A percentile compares a stretch with the other conserved stretches of the same genome.
Conservation (phyloP, 768 basidiomycete genomes). For the Lentinus brumalis region DNA sequence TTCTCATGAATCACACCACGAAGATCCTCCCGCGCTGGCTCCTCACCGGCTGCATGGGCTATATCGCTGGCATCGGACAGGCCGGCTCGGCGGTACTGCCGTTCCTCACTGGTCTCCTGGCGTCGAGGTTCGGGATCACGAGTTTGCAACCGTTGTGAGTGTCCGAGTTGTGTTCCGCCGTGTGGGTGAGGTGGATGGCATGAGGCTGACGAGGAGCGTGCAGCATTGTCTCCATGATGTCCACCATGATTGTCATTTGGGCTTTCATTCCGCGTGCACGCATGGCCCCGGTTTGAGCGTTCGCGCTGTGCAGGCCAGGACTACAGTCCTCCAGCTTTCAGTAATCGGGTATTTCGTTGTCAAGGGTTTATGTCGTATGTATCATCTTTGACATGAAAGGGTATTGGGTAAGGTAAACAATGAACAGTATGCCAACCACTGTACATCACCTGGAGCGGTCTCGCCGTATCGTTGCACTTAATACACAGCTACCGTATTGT, state of each 20-base stretch:
- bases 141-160: conserved; percentile 65
- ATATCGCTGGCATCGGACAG: conserved; percentile 51
- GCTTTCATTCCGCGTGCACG: conserved; percentile 44
- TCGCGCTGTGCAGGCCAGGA: background rate
- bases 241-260: conserved; percentile 58
- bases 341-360: too few relatives aligned
- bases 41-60: conserved; percentile 51
- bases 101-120: conserved; percentile 71
- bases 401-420: too few relatives aligned
- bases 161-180: too few relatives aligned
- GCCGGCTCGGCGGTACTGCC: conserved; percentile 75
- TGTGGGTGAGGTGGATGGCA: too few relatives aligned
- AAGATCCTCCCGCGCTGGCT: conserved; percentile 73
- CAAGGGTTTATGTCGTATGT: too few relatives aligned
- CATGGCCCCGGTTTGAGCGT: conserved; percentile 5
- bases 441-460: too few relatives aligned
- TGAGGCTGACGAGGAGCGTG: background rate
- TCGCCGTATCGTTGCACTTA: too few relatives aligned
- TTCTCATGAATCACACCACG: conserved; percentile 68
- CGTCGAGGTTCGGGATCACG: conserved; percentile 60
- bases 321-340: too few relatives aligned
- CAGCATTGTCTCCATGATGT: conserved; percentile 66
- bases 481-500: too few relatives aligned
- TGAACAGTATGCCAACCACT: too few relatives aligned
- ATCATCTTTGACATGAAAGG: too few relatives aligned